These are phyloP conservation scores for Blastobotrys elegans DNA, from an alignment of 1,139 yeast genomes.

Conservation along the genomic window DNA sequence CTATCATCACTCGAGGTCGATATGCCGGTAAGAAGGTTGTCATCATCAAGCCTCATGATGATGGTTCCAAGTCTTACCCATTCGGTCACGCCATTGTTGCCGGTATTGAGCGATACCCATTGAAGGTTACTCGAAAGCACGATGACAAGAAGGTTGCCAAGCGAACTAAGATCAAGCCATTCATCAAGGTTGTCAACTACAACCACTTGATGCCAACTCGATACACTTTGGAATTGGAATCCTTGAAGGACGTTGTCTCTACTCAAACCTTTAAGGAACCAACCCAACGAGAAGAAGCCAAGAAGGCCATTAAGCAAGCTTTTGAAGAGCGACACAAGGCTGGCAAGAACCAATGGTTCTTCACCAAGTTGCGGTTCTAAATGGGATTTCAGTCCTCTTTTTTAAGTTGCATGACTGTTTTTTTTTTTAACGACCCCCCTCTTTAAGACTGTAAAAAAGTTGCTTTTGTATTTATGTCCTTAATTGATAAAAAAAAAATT, in stretches of 20 bases:
- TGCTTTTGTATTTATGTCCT: not conserved
- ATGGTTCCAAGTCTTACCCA: slow-evolving; percentile 98
- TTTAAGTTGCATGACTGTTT: not conserved
- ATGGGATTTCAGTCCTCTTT: too few relatives aligned
- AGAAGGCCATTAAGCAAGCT: slow-evolving; percentile 98
- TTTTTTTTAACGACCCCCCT: not conserved
- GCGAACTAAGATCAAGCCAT: slow-evolving; percentile 99
- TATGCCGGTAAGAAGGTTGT: slow-evolving; percentile 99
- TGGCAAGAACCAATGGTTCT: slow-evolving; percentile 99
- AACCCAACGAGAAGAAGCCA: slow-evolving; percentile 98
- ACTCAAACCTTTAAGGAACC: slow-evolving; percentile 96
- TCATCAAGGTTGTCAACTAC: slow-evolving; percentile 99
- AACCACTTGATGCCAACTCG: slow-evolving; percentile 99
- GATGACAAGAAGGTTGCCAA: slow-evolving; percentile 95
- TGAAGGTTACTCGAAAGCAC: slow-evolving; percentile 92
- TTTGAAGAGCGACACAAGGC: slow-evolving; percentile 99
- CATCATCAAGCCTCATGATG: slow-evolving; percentile 97
- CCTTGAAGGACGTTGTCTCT: slow-evolving; percentile 87
- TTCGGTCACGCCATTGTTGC: slow-evolving; percentile 99
- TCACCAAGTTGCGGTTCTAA: slow-evolving; percentile 98
- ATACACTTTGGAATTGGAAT: slow-evolving; percentile 96
- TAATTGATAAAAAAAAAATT: too few relatives aligned
- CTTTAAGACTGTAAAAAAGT: not conserved
- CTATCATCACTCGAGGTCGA: slow-evolving; percentile 99
- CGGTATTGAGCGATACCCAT: slow-evolving; percentile 99